Evolutionary conservation across 371 early-diverging fungal species (phyloP).

Genomic region (Rhizopus delemar): DNA sequence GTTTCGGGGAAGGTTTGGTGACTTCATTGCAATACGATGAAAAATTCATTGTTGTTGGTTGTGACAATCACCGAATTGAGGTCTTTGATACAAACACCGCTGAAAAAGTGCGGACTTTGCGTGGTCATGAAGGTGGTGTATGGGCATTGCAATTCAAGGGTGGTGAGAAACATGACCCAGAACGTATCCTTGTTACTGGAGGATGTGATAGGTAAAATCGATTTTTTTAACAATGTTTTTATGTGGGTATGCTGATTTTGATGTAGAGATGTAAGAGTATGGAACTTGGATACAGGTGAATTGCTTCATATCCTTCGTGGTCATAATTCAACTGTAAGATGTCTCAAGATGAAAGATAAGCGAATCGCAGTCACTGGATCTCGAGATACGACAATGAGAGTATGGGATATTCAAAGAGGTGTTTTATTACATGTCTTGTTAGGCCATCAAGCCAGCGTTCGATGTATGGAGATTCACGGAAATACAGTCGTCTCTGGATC

Average conservation of each 20-base stretch:
- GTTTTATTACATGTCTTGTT: conserved; percentile 60
- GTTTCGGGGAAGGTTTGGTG: conserved; percentile 76
- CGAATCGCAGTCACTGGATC: conserved; percentile 84
- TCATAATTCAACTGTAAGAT: conserved; percentile 92
- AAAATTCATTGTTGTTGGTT: conserved; percentile 83
- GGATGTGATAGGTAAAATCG: conserved; percentile 72
- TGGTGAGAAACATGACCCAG: conserved; percentile 58
- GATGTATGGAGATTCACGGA: conserved; percentile 80
- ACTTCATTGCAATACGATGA: conserved; percentile 87
- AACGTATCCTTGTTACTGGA: conserved; percentile 74
- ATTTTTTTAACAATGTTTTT: too few species aligned
- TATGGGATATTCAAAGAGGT: conserved; percentile 79
- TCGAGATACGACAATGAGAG: conserved; percentile 83
- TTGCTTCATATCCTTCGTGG: conserved; percentile 80
- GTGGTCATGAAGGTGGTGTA: conserved; percentile 93
- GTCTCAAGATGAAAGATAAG: conserved; percentile 73
- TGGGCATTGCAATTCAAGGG: conserved; percentile 89
- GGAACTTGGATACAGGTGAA: conserved; percentile 81
- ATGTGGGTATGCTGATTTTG: conserved; percentile 8
- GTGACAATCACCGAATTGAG: conserved; percentile 82
- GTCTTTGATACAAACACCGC: conserved; percentile 80
- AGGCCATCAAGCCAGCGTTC: conserved; percentile 81
- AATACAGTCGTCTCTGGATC: conserved; percentile 83
- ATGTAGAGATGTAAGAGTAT: conserved; percentile 77
- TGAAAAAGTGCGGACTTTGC: conserved; percentile 64